Evolutionary conservation across 2,329 filamentous ascomycete genomes (phyloP).

Genomic region (Alternaria solani): DNA sequence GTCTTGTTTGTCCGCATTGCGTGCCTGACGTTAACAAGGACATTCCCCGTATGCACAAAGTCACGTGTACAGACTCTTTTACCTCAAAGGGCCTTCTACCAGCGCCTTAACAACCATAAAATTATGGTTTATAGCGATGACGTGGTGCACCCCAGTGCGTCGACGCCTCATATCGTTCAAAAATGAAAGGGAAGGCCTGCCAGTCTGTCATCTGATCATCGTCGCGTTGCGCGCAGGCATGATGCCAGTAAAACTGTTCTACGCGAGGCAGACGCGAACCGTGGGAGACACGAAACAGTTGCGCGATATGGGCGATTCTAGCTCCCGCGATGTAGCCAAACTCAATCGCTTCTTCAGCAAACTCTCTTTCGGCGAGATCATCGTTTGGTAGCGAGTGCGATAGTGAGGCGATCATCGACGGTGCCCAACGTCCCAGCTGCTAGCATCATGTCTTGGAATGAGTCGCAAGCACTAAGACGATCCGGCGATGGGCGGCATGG

Average conservation of each 20-base stretch:
- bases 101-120: neutral
- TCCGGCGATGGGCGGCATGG: constrained; percentile 10
- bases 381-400: constrained; percentile 11
- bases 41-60: neutral
- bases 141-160: constrained; percentile 5
- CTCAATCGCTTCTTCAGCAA: constrained; percentile 6
- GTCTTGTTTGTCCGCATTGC: constrained; percentile 1
- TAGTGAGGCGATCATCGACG: constrained; percentile 12
- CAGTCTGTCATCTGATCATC: constrained; percentile 16
- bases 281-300: constrained; percentile 16
- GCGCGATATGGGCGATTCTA: constrained; percentile 20
- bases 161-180: neutral
- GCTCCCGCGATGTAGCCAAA: constrained; percentile 13
- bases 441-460: constrained; percentile 1
- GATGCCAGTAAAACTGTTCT: constrained; percentile 17
- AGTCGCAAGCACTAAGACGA: constrained; percentile 7
- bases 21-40: constrained; percentile 6
- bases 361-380: constrained; percentile 7
- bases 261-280: constrained; percentile 13
- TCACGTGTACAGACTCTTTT: neutral
- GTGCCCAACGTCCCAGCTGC: constrained; percentile 3
- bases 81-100: neutral
- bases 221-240: constrained; percentile 19
- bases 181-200: constrained; percentile 13
- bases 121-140: neutral